A percentile compares a stretch with the other conserved stretches of the same genome.
These are phyloP conservation scores for Scenedesmus sp. DNA, from an alignment of 163 green algal genomes.

Conservation along the genomic window DNA sequence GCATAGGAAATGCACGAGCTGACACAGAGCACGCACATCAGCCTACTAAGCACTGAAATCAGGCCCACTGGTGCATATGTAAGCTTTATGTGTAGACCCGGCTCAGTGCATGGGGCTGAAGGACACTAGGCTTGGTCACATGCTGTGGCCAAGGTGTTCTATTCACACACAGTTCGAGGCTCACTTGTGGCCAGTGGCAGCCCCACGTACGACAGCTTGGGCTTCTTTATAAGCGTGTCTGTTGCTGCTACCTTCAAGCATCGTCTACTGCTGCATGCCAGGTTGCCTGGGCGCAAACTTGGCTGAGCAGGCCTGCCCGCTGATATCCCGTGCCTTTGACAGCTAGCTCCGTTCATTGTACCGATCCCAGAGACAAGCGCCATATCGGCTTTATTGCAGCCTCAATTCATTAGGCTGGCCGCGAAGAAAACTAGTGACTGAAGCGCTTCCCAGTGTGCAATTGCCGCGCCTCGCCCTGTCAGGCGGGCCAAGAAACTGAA, in stretches of 20 bases:
- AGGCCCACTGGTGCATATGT: not conserved
- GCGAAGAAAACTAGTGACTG: not conserved
- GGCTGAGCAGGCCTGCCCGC: constrained; percentile 10
- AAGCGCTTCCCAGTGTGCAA: not conserved
- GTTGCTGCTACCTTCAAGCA: constrained; percentile 41
- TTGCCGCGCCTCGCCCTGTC: constrained; percentile 6
- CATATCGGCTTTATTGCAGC: constrained; percentile 2
- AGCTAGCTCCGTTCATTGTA: not conserved
- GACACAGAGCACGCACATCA: not conserved
- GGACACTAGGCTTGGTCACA: not conserved
- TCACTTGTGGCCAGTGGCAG: constrained; percentile 30
- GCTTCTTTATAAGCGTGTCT: constrained; percentile 42
- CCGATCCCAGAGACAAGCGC: not conserved
- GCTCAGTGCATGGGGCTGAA: not conserved
- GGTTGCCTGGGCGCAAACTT: constrained; percentile 8
- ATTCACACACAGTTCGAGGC: not conserved
- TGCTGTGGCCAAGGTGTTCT: not conserved
- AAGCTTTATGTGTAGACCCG: not conserved
- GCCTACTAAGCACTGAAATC: not conserved
- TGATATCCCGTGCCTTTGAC: not conserved
- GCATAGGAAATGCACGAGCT: not conserved
- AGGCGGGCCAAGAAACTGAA: not conserved
- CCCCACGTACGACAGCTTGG: constrained; percentile 45
- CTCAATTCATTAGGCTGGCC: not conserved
- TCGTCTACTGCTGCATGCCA: constrained; percentile 26